Evolutionary conservation across 2,329 filamentous ascomycete genomes (phyloP).

Genomic region (Penicillium sp.): DNA sequence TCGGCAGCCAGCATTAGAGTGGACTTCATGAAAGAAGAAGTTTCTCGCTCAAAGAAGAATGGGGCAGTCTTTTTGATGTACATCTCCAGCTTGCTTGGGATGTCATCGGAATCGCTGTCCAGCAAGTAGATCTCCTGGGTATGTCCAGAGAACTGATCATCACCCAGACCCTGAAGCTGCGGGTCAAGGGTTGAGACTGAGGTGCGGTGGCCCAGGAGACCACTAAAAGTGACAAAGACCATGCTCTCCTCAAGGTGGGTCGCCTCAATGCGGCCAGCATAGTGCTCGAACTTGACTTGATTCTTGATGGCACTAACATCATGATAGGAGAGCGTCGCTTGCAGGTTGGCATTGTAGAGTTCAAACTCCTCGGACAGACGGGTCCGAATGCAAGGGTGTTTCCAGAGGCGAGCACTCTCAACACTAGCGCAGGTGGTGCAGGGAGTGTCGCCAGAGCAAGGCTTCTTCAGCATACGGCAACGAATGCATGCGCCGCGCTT

Average conservation of each 20-base stretch:
- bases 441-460: constrained; percentile 57
- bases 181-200: constrained; percentile 36
- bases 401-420: constrained; percentile 59
- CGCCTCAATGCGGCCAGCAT: constrained; percentile 52
- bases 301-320: constrained; percentile 48
- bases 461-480: constrained; percentile 62
- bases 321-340: constrained; percentile 51
- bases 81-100: constrained; percentile 50
- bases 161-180: constrained; percentile 41
- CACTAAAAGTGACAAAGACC: constrained; percentile 47
- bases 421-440: constrained; percentile 57
- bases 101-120: constrained; percentile 48
- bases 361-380: constrained; percentile 56
- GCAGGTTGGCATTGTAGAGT: constrained; percentile 53
- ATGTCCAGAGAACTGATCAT: constrained; percentile 37
- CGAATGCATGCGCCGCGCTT: constrained; percentile 59
- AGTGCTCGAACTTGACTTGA: constrained; percentile 47
- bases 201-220: constrained; percentile 39
- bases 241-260: constrained; percentile 52
- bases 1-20: constrained; percentile 44
- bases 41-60: constrained; percentile 48
- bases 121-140: constrained; percentile 46
- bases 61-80: constrained; percentile 50
- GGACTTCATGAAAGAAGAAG: constrained; percentile 49
- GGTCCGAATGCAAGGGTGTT: constrained; percentile 55